Evolutionary conservation across 2,329 filamentous ascomycete genomes (phyloP).

Genomic region (Lachnum nothofagi): DNA sequence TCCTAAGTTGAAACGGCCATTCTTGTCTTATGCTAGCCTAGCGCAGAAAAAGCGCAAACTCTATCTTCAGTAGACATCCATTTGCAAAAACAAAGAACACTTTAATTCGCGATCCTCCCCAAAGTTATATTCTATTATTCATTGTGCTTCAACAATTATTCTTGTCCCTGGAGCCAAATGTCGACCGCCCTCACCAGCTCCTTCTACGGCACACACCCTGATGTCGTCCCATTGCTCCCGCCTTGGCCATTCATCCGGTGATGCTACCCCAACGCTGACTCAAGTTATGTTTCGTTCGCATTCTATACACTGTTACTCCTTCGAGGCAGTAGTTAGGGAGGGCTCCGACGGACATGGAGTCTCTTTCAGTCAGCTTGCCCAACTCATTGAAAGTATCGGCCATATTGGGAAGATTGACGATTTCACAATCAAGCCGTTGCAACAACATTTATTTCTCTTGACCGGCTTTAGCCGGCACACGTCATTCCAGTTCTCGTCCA

Average conservation of each 20-base stretch:
- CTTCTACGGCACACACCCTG: background rate
- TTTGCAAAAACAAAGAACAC: too few species aligned
- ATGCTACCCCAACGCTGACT: slow-evolving; percentile 2
- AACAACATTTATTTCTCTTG: slow-evolving; percentile 10
- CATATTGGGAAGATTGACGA: slow-evolving; percentile 14
- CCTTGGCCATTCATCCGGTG: slow-evolving; percentile 4
- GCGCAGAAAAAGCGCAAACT: too few species aligned
- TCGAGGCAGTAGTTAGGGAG: slow-evolving; percentile 10
- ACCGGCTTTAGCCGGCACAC: slow-evolving; percentile 15
- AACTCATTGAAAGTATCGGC: slow-evolving; percentile 13
- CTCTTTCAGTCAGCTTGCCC: slow-evolving; percentile 13
- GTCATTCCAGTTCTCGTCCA: slow-evolving; percentile 4
- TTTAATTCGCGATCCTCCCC: too few species aligned
- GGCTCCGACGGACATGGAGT: slow-evolving; percentile 8
- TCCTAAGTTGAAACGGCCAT: too few species aligned
- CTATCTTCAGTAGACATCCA: too few species aligned
- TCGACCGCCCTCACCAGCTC: too few species aligned
- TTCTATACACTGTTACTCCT: slow-evolving; percentile 13
- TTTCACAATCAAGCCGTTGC: slow-evolving; percentile 10
- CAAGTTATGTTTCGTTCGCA: slow-evolving; percentile 15
- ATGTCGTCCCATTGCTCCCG: background rate
- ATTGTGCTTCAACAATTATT: too few species aligned
- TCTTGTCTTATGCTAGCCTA: too few species aligned
- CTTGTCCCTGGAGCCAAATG: too few species aligned
- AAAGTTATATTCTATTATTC: too few species aligned